phyloP scores from a whole-genome alignment of 306 rosid species.

The Trifolium subterraneum region DNA sequence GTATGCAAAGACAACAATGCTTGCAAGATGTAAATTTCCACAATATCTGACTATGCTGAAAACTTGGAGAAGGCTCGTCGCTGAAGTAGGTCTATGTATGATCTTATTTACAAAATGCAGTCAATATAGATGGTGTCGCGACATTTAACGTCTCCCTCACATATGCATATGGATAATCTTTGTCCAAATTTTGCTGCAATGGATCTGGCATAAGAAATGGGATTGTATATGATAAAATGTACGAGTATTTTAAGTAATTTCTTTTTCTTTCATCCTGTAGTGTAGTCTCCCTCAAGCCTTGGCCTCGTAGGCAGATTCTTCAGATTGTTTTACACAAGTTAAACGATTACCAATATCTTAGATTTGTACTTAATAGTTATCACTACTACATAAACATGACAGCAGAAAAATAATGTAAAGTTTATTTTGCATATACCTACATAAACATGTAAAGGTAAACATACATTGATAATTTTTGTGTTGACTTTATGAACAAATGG shows the following conservation, averaged over 20 bases:
- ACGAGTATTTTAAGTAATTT: background rate
- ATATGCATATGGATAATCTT: conserved; percentile 4
- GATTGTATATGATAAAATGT: conserved; percentile 12
- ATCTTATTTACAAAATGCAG: conserved; percentile 19
- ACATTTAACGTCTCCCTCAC: conserved; percentile 13
- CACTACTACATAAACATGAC: background rate
- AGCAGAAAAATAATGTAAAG: background rate
- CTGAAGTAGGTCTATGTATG: conserved; percentile 30
- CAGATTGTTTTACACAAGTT: conserved; percentile 19
- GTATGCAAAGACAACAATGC: conserved; percentile 64
- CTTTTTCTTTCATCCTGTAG: background rate
- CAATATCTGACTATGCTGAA: conserved; percentile 12
- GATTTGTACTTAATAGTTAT: background rate
- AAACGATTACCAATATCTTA: conserved; percentile 1
- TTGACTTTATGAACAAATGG: no score
- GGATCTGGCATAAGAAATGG: conserved; percentile 16
- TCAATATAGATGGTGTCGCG: conserved; percentile 26
- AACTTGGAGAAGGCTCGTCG: conserved; percentile 17
- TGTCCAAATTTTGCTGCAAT: conserved; percentile 9
- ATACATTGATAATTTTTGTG: no score
- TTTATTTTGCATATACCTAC: background rate
- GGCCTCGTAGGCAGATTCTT: conserved; percentile 12
- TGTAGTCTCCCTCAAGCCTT: background rate
- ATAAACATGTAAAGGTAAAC: background rate
- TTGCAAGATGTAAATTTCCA: conserved; percentile 63